Percentiles rank a stretch among this genome's conserved stretches.
phyloP scores from a whole-genome alignment of 352 stramenopile genomes.

The Stephanocyclus meneghinianus region DNA sequence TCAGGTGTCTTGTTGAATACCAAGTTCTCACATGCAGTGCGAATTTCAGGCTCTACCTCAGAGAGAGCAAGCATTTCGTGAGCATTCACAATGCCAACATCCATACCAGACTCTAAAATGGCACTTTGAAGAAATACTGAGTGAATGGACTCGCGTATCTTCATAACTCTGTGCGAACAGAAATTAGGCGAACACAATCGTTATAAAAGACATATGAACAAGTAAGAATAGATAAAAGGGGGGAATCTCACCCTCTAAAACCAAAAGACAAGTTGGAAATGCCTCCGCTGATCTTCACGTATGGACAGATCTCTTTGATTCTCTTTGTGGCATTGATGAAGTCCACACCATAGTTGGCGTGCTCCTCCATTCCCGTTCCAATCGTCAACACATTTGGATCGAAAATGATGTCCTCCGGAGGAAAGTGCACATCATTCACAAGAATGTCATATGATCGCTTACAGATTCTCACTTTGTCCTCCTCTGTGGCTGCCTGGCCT shows the following conservation, averaged over 20 bases:
- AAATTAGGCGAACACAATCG: neutral
- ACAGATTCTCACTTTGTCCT: slow-evolving; percentile 96
- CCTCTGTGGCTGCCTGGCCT: slow-evolving; percentile 91
- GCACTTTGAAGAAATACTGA: slow-evolving; percentile 94
- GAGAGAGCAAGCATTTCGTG: slow-evolving; percentile 83
- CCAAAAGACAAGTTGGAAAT: slow-evolving; percentile 97
- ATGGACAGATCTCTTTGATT: slow-evolving; percentile 95
- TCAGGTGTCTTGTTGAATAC: slow-evolving; percentile 89
- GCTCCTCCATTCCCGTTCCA: slow-evolving; percentile 95
- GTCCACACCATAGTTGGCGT: slow-evolving; percentile 96
- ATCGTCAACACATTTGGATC: slow-evolving; percentile 97
- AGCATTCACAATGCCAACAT: slow-evolving; percentile 98
- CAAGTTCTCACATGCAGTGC: slow-evolving; percentile 89
- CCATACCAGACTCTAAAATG: slow-evolving; percentile 92
- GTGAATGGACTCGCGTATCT: slow-evolving; percentile 95
- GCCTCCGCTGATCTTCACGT: slow-evolving; percentile 93
- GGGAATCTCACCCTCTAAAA: slow-evolving; percentile 86
- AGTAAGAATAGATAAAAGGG: too few relatives aligned
- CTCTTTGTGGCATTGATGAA: slow-evolving; percentile 93
- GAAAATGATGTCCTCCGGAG: slow-evolving; percentile 97
- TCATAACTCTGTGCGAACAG: slow-evolving; percentile 83
- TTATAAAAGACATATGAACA: too few relatives aligned
- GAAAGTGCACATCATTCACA: slow-evolving; percentile 91
- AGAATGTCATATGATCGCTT: slow-evolving; percentile 98
- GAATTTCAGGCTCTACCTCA: slow-evolving; percentile 84